Evolutionary conservation across 2,329 filamentous ascomycete genomes (phyloP).

Genomic region (Aspergillus tamarii): DNA sequence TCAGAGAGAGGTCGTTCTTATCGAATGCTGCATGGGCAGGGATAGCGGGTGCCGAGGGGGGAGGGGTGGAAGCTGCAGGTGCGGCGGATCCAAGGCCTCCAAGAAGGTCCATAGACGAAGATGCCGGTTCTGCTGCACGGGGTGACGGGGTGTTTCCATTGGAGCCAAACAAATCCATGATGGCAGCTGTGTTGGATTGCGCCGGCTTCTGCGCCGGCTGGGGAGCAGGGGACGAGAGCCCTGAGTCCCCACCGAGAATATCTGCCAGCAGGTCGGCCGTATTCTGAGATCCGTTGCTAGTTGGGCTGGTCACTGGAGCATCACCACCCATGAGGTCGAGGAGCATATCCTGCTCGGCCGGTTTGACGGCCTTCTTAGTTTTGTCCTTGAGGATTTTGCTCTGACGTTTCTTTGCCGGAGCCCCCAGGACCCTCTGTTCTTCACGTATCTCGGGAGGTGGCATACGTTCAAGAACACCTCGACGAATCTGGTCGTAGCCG

Average conservation of each 20-base stretch:
- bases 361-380: constrained; percentile 75
- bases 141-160: constrained; percentile 52
- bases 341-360: constrained; percentile 87
- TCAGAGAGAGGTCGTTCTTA: constrained; percentile 81
- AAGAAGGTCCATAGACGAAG: constrained; percentile 38
- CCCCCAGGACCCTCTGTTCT: constrained; percentile 85
- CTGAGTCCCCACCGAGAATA: constrained; percentile 77
- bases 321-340: constrained; percentile 91
- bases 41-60: constrained; percentile 49
- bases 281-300: constrained; percentile 64
- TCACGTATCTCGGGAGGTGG: constrained; percentile 95
- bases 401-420: constrained; percentile 70
- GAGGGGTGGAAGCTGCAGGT: constrained; percentile 55
- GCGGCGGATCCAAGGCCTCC: constrained; percentile 51
- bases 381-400: constrained; percentile 69
- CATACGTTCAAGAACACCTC: constrained; percentile 96
- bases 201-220: constrained; percentile 56
- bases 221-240: constrained; percentile 57
- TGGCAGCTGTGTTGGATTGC: constrained; percentile 66
- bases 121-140: constrained; percentile 52
- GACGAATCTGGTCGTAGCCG: constrained; percentile 80
- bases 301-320: constrained; percentile 61
- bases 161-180: constrained; percentile 84
- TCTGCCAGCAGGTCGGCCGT: constrained; percentile 89
- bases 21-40: constrained; percentile 74